Conservation (phyloP, 148 eudicot species). For the Beta vulgaris region DNA sequence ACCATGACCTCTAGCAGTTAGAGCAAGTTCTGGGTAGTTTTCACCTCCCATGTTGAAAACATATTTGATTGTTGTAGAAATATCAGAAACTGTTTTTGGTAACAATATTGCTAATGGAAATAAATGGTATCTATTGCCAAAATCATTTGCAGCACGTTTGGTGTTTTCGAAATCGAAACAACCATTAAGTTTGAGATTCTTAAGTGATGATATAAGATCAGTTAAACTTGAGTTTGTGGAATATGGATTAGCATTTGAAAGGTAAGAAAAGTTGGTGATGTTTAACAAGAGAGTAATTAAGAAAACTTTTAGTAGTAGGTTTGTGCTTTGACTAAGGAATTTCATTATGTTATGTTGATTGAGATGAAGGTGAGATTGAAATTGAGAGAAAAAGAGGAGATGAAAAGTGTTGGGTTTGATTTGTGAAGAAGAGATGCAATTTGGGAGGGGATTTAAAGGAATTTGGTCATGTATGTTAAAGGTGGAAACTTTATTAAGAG, state of each 20-base stretch:
- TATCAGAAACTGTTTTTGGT: constrained; percentile 76
- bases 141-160: constrained; percentile 60
- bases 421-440: constrained; percentile 24
- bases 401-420: constrained; percentile 3
- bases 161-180: constrained; percentile 42
- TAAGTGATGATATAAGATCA: constrained; percentile 34
- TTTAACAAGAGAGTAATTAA: constrained; percentile 40
- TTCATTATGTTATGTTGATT: constrained; percentile 17
- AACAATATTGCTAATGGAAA: constrained; percentile 60
- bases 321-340: constrained; percentile 26
- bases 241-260: constrained; percentile 42
- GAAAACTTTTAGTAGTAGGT: constrained; percentile 35
- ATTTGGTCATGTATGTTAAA: constrained; percentile 28
- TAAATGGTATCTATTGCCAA: constrained; percentile 65
- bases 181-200: constrained; percentile 48
- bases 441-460: constrained; percentile 38
- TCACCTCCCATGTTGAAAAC: constrained; percentile 56
- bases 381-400: constrained; percentile 15
- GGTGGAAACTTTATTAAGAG: constrained; percentile 18
- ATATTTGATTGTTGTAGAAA: constrained; percentile 54
- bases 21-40: constrained; percentile 53
- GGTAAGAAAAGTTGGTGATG: constrained; percentile 47
- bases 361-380: background rate
- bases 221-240: constrained; percentile 25
- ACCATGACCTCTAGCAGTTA: constrained; percentile 90